Base-by-base conservation (phyloP, 768 basidiomycete species). In the Podaxis carcinomalis region DNA sequence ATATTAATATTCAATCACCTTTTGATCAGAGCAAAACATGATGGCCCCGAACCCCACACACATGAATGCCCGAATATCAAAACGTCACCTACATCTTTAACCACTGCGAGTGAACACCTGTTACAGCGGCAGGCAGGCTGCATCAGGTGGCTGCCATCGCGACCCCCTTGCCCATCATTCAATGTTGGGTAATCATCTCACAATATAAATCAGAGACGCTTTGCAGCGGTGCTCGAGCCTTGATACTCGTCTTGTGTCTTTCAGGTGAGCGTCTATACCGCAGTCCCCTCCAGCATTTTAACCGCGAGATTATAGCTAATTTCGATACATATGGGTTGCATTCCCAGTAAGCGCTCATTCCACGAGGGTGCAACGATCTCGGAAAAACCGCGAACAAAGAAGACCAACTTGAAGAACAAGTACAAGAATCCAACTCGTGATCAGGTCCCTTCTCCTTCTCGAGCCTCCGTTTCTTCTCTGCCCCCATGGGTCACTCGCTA, bases 271-370 rank as follows among this genome's bases (percentile, higher is more conserved):
- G 2, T 39, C 11, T 11, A 13, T 11, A 14, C n/a, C 6, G 10
- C 35, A 27, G 19, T 14, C 21, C 46, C 47, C 5, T 21, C 5
- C 11, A 13, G 7, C 42, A 5, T 16, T 56, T 21, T 39, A 10
- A 40, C 37, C 42, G 21, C 47, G 13, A 14, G n/a, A 23, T 27
- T 47, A 28, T 21, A 57, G 32, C n/a, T 23, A 28, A 1, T 19
- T 42, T 19, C 19, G 6, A 16, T 21, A 14, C 14, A 44, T 51
- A 78, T 80, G 79, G 78, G 78, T 37, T 80, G 78, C 66, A 75
- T 75, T 51, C 73, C 75, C 35, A 80, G 77, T 68, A 80, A 77
- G 64, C 71, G 73, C 47, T 60, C 55, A 14, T 61, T 68, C 19
- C 58, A 60, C 46, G 56, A 60, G 21, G 58, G 13, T 39, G 65